phyloP scores from a whole-genome alignment of 2,329 filamentous ascomycete genomes.

The Oidium heveae region DNA sequence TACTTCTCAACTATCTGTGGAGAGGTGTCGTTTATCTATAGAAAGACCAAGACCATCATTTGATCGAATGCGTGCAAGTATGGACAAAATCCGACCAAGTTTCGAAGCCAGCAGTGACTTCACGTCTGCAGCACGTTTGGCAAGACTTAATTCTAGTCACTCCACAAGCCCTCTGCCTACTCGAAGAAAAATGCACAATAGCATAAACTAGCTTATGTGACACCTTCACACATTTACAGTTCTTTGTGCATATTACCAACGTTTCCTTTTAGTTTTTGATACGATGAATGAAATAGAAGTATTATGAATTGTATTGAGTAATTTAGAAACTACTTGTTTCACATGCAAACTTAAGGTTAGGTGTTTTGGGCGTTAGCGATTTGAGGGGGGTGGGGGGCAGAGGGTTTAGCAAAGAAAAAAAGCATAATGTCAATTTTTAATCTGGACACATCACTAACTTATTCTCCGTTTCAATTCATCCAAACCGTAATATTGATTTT shows the following conservation, averaged over 20 bases:
- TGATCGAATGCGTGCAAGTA: conserved; percentile 36
- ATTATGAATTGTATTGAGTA: background rate
- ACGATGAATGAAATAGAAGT: background rate
- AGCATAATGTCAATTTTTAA: no score
- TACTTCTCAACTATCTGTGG: conserved; percentile 3
- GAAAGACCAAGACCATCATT: conserved; percentile 61
- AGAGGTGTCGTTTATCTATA: conserved; percentile 10
- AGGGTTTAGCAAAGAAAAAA: no score
- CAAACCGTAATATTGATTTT: no score
- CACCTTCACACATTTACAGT: background rate
- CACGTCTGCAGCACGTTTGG: conserved; percentile 66
- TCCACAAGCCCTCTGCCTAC: conserved; percentile 7
- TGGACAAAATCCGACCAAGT: conserved; percentile 2
- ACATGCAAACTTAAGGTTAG: no score
- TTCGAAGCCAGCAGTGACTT: conserved; percentile 81
- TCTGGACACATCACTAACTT: no score
- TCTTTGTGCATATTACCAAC: background rate
- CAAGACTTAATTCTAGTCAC: conserved; percentile 53
- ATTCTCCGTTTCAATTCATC: no score
- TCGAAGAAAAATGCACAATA: conserved; percentile 7
- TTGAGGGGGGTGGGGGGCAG: no score
- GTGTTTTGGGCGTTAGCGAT: no score
- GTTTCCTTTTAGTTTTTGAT: no score
- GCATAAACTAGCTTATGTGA: conserved; percentile 2
- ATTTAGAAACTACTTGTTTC: no score